Conservation (phyloP, 176 grass and related monocot species). For the Rhynchospora pubera region DNA sequence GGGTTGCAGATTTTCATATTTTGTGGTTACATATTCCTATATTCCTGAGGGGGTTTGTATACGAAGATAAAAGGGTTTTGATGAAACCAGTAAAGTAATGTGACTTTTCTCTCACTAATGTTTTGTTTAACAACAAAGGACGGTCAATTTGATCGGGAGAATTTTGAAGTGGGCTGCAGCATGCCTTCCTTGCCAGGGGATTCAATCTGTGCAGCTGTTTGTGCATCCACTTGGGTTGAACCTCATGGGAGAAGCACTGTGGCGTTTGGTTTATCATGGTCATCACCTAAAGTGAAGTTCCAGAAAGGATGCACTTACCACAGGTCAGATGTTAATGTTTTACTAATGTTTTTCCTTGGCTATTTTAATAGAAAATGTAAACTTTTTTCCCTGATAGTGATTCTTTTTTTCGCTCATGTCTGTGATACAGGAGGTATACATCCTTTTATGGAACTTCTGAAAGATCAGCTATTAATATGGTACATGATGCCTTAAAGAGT, state of each 20-base stretch:
- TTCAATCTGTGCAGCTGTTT: constrained; percentile 79
- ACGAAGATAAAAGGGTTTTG: not conserved
- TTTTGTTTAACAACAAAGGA: constrained; percentile 33
- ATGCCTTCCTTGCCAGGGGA: constrained; percentile 63
- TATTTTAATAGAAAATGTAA: not conserved
- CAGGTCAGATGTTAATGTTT: constrained; percentile 36
- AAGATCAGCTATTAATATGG: constrained; percentile 75
- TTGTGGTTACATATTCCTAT: not conserved
- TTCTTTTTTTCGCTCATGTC: not conserved
- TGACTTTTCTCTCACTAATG: constrained; percentile 1
- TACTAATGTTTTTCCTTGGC: not conserved
- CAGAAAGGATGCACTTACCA: constrained; percentile 90
- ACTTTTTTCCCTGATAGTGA: not conserved
- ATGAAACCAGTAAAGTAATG: not conserved
- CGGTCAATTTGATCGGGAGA: constrained; percentile 58
- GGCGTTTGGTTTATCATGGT: constrained; percentile 75
- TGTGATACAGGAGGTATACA: constrained; percentile 77
- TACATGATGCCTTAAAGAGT: constrained; percentile 96
- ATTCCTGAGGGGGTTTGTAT: not conserved
- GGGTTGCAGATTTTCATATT: not conserved
- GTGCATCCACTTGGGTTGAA: constrained; percentile 85
- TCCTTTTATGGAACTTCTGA: constrained; percentile 96
- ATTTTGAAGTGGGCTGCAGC: constrained; percentile 57
- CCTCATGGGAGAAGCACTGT: constrained; percentile 91
- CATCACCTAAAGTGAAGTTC: constrained; percentile 97